phyloP scores from a whole-genome alignment of 78 protist species.

The Dictyostelium brefeldianum region DNA sequence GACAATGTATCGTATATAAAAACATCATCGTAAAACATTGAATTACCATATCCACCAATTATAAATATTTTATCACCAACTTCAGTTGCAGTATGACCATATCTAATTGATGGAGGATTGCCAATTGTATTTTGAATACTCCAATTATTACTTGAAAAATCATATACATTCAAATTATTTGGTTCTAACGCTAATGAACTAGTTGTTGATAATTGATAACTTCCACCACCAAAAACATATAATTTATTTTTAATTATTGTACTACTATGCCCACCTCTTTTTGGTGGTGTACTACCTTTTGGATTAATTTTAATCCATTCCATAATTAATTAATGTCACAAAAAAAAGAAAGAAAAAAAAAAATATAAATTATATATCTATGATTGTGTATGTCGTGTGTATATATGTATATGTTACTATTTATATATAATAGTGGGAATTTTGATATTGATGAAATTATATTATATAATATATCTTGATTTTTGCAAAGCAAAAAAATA shows the following conservation, averaged over 20 bases:
- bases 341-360: too few relatives aligned
- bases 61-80: conserved; percentile 39
- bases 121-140: neutral
- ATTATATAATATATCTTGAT: too few relatives aligned
- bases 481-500: too few relatives aligned
- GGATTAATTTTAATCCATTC: conserved; percentile 39
- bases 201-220: neutral
- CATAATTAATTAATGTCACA: neutral
- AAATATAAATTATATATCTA: too few relatives aligned
- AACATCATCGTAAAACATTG: conserved; percentile 43
- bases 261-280: conserved; percentile 55
- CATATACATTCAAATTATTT: conserved; percentile 43
- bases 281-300: conserved; percentile 8
- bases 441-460: too few relatives aligned
- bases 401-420: neutral
- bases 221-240: conserved; percentile 73
- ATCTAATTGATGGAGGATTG: conserved; percentile 13
- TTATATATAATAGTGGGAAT: neutral
- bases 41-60: conserved; percentile 48
- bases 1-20: conserved; percentile 19
- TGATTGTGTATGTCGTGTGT: too few relatives aligned
- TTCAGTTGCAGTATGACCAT: conserved; percentile 65
- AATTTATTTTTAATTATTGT: conserved; percentile 29
- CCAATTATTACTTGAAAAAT: conserved; percentile 31
- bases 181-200: conserved; percentile 28